phyloP scores from a whole-genome alignment of 129 eudicot species.

The Artemisia annua region DNA sequence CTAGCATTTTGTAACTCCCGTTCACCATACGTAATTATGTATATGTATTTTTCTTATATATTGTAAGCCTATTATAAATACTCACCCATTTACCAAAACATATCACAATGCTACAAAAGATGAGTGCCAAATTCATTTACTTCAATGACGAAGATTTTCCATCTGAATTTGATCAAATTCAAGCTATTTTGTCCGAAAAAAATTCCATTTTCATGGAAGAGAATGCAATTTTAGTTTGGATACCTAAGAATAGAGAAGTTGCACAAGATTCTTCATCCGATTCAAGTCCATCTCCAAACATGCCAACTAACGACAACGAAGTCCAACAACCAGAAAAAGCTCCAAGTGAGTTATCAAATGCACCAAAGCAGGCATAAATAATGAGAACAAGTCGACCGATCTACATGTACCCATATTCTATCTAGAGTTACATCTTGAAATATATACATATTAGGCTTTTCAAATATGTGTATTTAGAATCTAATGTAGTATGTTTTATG shows the following conservation, averaged over 20 bases:
- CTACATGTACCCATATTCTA: not conserved
- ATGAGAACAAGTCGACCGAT: not conserved
- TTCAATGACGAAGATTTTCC: slow-evolving; percentile 30
- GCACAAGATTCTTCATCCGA: not conserved
- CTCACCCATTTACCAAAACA: not conserved
- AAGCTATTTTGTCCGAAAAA: not conserved
- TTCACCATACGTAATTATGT: not conserved
- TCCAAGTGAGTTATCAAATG: not conserved
- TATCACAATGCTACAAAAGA: not conserved
- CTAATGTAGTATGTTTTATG: too few relatives aligned
- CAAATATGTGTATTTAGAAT: too few relatives aligned
- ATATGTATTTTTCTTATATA: not conserved
- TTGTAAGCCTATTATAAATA: not conserved
- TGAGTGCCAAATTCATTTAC: slow-evolving; percentile 24
- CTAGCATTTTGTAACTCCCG: slow-evolving; percentile 3
- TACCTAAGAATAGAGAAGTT: slow-evolving; percentile 7
- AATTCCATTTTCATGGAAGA: slow-evolving; percentile 12
- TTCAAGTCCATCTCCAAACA: not conserved
- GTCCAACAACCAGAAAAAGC: not conserved
- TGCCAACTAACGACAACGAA: not conserved
- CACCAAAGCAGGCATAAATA: not conserved
- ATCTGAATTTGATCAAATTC: slow-evolving; percentile 34
- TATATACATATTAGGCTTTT: too few relatives aligned
- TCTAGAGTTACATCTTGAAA: too few relatives aligned
- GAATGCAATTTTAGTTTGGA: slow-evolving; percentile 17